phyloP scores from a whole-genome alignment of 75 land plant genomes.

The Picea glauca region DNA sequence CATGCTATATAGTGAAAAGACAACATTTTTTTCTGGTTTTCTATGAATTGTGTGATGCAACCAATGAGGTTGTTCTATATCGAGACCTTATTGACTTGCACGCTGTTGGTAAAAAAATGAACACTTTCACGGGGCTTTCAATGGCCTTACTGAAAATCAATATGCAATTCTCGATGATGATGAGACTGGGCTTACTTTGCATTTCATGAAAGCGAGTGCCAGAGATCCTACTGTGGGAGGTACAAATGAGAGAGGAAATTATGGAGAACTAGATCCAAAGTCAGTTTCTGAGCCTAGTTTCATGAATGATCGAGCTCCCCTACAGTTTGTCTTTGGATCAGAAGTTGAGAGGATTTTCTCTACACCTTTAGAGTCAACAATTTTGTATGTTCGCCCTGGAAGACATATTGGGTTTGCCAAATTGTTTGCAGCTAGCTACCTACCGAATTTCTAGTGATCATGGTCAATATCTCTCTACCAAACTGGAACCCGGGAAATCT shows the following conservation, averaged over 20 bases:
- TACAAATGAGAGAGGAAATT: conserved; percentile 24
- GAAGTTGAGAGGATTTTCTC: conserved; percentile 95
- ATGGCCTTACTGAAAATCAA: conserved; percentile 79
- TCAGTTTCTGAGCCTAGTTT: conserved; percentile 39
- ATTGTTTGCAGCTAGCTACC: conserved; percentile 42
- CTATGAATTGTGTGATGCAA: conserved; percentile 62
- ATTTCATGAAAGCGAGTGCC: conserved; percentile 45
- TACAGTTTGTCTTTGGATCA: conserved; percentile 74
- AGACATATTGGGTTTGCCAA: conserved; percentile 80
- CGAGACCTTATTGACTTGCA: conserved; percentile 72
- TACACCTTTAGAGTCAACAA: conserved; percentile 85
- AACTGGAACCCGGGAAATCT: conserved; percentile 62
- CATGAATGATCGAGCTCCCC: conserved; percentile 39
- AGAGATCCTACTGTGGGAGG: conserved; percentile 11
- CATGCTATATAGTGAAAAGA: conserved; percentile 77
- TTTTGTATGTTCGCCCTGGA: conserved; percentile 75
- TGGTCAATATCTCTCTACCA: conserved; percentile 67
- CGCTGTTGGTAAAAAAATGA: conserved; percentile 56
- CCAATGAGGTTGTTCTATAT: conserved; percentile 87
- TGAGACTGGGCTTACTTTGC: conserved; percentile 65
- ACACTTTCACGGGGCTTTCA: conserved; percentile 81
- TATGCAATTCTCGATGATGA: conserved; percentile 94
- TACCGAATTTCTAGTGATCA: conserved; percentile 52
- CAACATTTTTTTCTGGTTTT: conserved; percentile 85
- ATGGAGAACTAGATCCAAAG: conserved; percentile 47